Conservation (phyloP, 805 yeast genomes). For the Teunomyces panamensis region DNA sequence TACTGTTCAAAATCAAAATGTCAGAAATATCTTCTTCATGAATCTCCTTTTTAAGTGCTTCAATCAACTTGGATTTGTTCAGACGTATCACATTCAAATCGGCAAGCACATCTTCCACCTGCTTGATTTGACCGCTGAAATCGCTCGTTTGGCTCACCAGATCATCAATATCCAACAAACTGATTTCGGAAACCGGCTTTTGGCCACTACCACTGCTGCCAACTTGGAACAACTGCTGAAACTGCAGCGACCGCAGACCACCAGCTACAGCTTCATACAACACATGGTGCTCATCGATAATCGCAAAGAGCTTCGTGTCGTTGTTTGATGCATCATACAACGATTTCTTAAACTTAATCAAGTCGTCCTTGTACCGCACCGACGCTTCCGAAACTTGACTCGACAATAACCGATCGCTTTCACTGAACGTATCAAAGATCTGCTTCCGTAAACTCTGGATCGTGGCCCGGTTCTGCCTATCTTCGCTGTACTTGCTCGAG, state of each 20-base stretch:
- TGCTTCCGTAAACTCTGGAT: constrained; percentile 32
- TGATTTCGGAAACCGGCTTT: constrained; percentile 27
- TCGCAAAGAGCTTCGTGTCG: constrained; percentile 50
- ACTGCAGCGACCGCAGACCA: constrained; percentile 43
- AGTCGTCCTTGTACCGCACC: constrained; percentile 45
- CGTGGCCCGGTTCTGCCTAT: constrained; percentile 29
- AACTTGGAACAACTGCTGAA: constrained; percentile 28
- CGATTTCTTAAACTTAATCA: constrained; percentile 56
- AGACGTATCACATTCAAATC: constrained; percentile 60
- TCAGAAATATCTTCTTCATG: constrained; percentile 85
- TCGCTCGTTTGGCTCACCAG: constrained; percentile 20
- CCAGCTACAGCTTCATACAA: constrained; percentile 28
- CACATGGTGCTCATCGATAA: constrained; percentile 35
- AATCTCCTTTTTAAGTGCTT: constrained; percentile 64
- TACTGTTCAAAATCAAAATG: constrained; percentile 61
- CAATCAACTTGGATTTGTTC: constrained; percentile 60
- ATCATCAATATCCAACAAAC: constrained; percentile 71
- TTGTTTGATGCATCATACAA: constrained; percentile 59
- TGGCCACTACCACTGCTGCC: not conserved
- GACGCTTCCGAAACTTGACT: constrained; percentile 7
- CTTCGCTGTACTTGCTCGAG: constrained; percentile 25
- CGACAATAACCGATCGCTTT: constrained; percentile 28
- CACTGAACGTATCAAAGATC: constrained; percentile 33
- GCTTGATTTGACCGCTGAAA: constrained; percentile 36
- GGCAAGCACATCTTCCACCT: constrained; percentile 55